Evolutionary conservation across 1,284 basidiomycete genomes (phyloP), one percentile per base, ranked within the genome.

Genomic region (Pyrrhoderma lamaoense): DNA sequence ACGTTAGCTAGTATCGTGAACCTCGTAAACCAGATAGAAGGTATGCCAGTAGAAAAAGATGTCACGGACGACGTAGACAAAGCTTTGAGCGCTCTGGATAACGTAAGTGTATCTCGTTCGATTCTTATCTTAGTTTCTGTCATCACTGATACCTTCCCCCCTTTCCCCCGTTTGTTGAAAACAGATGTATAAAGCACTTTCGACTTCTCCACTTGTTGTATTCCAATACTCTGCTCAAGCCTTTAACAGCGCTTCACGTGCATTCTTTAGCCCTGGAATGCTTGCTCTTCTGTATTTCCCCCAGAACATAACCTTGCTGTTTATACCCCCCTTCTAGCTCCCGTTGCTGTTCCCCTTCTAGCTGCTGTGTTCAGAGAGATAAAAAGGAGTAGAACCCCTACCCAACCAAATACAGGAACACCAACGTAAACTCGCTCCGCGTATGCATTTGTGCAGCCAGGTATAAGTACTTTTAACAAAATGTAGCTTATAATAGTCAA

Each of bases 201-300:
- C 62, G 27, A 61, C 61, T 2, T 76, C 77, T 1, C 68, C 80
- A 7, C 65, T 61, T 11, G 67, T 70, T 27, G 71, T 79, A 0
- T 74, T 93, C 42, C 64, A 70, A 39, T 72, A 80, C 57, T 87
- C 89, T 1, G 74, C 79, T 5, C 67, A 75, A 54, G 91, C 93
- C 0, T 69, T 85, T 31, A 75, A 71, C 0, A 73, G 88, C 35
- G 81, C 93, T 2, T 94, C 91, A 13, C 76, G 84, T 38, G 96
- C 96, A 0, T 99, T 98, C 73, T 99, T 96, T 71, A 91, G 93
- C 65, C 96, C 94, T 0, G 86, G 84, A 34, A 98, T 99, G 94
- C 72, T 99, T 59, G 93, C 89, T 4, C 68, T 97, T 61, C 74
- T 99, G 21, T 99, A 99, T 67, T 99, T 99, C 68, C 93, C 21